Evolutionary conservation across 345 rosid species (phyloP), one percentile per base, ranked within the genome.

Genomic region (Eucalyptus viminalis): DNA sequence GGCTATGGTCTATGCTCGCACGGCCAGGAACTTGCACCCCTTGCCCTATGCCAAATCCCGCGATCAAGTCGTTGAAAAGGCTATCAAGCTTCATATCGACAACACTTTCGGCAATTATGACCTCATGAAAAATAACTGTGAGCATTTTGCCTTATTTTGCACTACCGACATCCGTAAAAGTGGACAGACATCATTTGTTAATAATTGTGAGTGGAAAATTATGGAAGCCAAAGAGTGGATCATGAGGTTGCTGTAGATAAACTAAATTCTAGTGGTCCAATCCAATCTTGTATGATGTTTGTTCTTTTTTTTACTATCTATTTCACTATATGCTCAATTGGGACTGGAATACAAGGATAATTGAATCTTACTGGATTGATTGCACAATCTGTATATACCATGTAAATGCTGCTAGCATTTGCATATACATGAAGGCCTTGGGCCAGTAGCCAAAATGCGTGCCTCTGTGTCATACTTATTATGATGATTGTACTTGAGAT

Each of bases 171-270:
- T 45, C 2, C 34, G 11, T 21, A 49, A 5, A 44, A 29, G 58
- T 37, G 87, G 50, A 49, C 87, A 49, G 14, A 86, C 87, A 5
- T 8, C 87, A 49, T 17, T 86, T 53, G 31, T 1, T 13, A 49
- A 12, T 86, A 12, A n/a, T n/a, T 93, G 95, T 96, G 72, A 93
- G 91, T 49, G 87, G 95, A 45, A 91, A 94, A 14, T 88, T 97
- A 67, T 94, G 94, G 86, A 90, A 89, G 62, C 92, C 87, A 72
- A 91, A 93, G 72, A 50, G 86, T 50, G 51, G 51, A n/a, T 1
- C 76, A 0, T n/a, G 76, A 65, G 37, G 8, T 29, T 60, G 16
- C 6, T n/a, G 2, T 0, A 14, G 11, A 65, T 9, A n/a, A 29
- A 29, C 76, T n/a, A n/a, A 65, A 14, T n/a, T 65, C 8, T 65